Evolutionary conservation across 2,329 filamentous ascomycete species (phyloP).

Genomic region (Fusarium napiforme): DNA sequence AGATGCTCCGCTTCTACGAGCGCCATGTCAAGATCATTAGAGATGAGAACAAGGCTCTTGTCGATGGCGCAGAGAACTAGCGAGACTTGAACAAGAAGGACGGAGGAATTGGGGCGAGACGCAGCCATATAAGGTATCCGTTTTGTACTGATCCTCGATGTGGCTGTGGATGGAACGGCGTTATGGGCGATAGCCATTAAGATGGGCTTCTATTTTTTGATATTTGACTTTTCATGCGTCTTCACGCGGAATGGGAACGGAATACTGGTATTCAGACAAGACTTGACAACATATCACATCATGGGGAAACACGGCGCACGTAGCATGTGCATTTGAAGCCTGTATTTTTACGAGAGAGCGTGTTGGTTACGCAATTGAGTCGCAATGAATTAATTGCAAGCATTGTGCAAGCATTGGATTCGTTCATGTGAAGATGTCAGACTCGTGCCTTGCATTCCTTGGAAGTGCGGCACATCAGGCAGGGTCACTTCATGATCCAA

Average conservation of each 20-base stretch:
- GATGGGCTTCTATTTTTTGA: slow-evolving; percentile 10
- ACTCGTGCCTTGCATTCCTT: slow-evolving; percentile 10
- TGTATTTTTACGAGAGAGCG: neutral
- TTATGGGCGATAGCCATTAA: slow-evolving; percentile 16
- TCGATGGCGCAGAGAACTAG: slow-evolving; percentile 31
- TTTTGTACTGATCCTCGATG: neutral
- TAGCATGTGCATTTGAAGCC: slow-evolving; percentile 2
- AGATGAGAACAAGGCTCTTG: slow-evolving; percentile 45
- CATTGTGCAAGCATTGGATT: neutral
- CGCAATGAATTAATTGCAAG: neutral
- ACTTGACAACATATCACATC: neutral
- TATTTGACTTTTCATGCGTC: slow-evolving; percentile 1
- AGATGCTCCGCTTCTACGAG: slow-evolving; percentile 72
- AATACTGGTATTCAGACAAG: neutral
- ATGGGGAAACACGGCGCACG: neutral
- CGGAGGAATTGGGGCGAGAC: neutral
- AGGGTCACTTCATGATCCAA: neutral
- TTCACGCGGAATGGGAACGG: neutral
- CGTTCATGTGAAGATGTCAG: neutral
- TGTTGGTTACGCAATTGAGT: neutral
- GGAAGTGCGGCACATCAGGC: neutral
- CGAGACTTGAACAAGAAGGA: no score
- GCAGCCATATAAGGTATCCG: neutral
- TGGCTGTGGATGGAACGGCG: slow-evolving; percentile 1
- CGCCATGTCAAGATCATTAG: slow-evolving; percentile 65